A percentile compares a stretch with the other conserved stretches of the same genome.
These are phyloP conservation scores for Malassezia arunalokei DNA, from an alignment of 1,284 basidiomycete genomes.

Conservation along the genomic window DNA sequence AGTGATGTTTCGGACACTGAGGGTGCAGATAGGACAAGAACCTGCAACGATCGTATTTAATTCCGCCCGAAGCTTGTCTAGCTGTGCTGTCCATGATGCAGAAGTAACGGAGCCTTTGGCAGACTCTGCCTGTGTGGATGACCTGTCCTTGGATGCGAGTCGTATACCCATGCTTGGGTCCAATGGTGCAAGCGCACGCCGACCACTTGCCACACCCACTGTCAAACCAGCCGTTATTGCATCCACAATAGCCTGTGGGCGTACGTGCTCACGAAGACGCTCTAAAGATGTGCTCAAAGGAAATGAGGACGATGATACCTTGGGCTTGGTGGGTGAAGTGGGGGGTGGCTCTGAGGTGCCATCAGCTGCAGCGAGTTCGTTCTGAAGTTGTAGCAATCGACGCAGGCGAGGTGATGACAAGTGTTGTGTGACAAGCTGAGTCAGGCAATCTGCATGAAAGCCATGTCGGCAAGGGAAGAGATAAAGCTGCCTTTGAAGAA, in stretches of 20 bases:
- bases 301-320: background rate
- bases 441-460: constrained; percentile 49
- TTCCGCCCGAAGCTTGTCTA: constrained; percentile 35
- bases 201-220: constrained; percentile 30
- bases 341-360: constrained; percentile 6
- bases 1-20: constrained; percentile 27
- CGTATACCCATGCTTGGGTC: background rate
- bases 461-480: constrained; percentile 94
- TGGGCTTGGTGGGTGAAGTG: background rate
- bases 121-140: constrained; percentile 24
- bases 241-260: constrained; percentile 38
- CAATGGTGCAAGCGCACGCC: constrained; percentile 26
- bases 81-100: background rate
- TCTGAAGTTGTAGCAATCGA: constrained; percentile 35
- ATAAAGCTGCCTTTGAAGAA: constrained; percentile 85
- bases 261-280: constrained; percentile 34
- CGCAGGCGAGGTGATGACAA: constrained; percentile 34
- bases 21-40: constrained; percentile 36
- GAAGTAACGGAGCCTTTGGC: background rate
- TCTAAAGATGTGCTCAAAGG: constrained; percentile 22
- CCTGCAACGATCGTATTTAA: constrained; percentile 40
- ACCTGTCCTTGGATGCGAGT: background rate
- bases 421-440: constrained; percentile 35
- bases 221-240: constrained; percentile 36
- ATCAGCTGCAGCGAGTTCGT: constrained; percentile 20